Conservation (phyloP, 805 yeast species). For the Vanderwaltozyma tropicalis region DNA sequence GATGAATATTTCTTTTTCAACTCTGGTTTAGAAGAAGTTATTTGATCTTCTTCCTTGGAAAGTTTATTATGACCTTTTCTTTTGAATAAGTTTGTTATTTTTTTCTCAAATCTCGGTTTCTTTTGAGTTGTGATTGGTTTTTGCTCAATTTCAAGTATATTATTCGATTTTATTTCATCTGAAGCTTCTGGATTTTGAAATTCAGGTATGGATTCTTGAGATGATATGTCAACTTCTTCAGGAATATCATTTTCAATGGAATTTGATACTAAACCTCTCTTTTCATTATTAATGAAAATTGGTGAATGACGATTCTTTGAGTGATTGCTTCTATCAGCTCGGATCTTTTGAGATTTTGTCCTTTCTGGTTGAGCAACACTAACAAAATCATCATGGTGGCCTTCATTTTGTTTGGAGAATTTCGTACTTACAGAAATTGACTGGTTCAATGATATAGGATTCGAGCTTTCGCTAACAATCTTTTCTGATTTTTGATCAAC, state of each 20-base stretch:
- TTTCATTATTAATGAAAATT: constrained; percentile 4
- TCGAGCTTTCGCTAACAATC: neutral
- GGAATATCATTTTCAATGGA: neutral
- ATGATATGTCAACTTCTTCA: neutral
- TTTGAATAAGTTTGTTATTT: constrained; percentile 14
- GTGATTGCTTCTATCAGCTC: constrained; percentile 21
- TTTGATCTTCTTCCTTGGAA: neutral
- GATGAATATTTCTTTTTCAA: too few relatives aligned
- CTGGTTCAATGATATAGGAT: neutral
- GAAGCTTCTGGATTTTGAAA: neutral
- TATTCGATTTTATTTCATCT: too few relatives aligned
- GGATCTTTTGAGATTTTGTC: constrained; percentile 3
- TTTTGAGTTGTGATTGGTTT: neutral
- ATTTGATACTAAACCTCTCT: neutral
- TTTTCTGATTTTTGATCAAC: too few relatives aligned
- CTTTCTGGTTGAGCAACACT: constrained; percentile 1
- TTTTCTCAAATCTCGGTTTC: constrained; percentile 14
- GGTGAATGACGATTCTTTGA: constrained; percentile 30
- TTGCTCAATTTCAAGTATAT: too few relatives aligned
- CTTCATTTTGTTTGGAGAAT: neutral
- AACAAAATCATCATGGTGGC: neutral
- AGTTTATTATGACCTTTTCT: constrained; percentile 5
- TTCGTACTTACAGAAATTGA: neutral
- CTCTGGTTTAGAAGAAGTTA: neutral
- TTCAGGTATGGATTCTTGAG: neutral